Evolutionary conservation across 2,329 filamentous ascomycete genomes (phyloP).

Genomic region (Fusarium vanettenii): DNA sequence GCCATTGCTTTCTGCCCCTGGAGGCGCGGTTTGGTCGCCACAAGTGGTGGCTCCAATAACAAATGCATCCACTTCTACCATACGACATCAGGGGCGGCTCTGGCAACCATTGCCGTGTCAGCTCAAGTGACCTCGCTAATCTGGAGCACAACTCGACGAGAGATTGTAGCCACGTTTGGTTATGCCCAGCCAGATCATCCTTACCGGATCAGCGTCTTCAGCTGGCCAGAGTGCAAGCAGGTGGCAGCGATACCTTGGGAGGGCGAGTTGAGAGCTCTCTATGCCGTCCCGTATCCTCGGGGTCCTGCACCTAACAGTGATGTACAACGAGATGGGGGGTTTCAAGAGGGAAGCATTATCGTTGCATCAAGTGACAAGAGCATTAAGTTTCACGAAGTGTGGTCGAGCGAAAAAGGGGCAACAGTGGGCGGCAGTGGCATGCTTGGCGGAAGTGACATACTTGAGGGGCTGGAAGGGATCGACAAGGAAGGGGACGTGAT

Average conservation of each 20-base stretch:
- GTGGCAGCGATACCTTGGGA: conserved; percentile 88
- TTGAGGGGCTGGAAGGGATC: conserved; percentile 84
- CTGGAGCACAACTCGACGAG: conserved; percentile 86
- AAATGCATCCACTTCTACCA: conserved; percentile 97
- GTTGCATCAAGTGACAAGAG: conserved; percentile 92
- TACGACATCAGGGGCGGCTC: conserved; percentile 80
- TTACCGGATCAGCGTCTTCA: conserved; percentile 90
- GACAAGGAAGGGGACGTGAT: conserved; percentile 80
- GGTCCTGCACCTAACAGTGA: conserved; percentile 48
- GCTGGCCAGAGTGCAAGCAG: conserved; percentile 91
- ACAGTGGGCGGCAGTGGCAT: conserved; percentile 67
- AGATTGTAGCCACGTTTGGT: conserved; percentile 94
- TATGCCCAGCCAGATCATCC: conserved; percentile 92
- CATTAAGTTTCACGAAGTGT: conserved; percentile 96
- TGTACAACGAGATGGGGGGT: conserved; percentile 36
- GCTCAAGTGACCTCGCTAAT: conserved; percentile 94
- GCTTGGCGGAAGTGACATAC: conserved; percentile 84
- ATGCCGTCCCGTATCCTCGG: conserved; percentile 85
- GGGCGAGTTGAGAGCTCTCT: conserved; percentile 82
- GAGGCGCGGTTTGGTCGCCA: conserved; percentile 87
- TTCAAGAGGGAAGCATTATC: conserved; percentile 75
- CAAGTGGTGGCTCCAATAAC: conserved; percentile 93
- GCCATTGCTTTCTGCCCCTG: conserved; percentile 97
- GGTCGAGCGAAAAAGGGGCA: conserved; percentile 73
- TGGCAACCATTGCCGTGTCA: conserved; percentile 91